Evolutionary conservation across 805 yeast genomes (phyloP).

Genomic region (Lipomyces lipofer): DNA sequence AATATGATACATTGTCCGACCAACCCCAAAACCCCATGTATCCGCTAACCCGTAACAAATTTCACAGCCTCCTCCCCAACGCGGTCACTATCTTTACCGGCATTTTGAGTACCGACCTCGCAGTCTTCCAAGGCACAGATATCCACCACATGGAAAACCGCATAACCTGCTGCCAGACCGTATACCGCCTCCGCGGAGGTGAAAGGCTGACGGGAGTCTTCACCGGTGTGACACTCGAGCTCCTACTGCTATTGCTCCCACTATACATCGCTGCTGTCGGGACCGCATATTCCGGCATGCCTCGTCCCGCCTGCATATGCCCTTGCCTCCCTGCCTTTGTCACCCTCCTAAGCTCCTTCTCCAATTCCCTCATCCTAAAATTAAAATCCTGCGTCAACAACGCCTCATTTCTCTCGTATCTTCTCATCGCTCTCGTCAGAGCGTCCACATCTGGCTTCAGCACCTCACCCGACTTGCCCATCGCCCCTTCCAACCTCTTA

Average conservation of each 20-base stretch:
- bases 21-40: background rate
- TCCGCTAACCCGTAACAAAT: background rate
- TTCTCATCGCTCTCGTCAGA: constrained; percentile 13
- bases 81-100: constrained; percentile 1
- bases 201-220: background rate
- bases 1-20: background rate
- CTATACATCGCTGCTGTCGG: background rate
- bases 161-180: background rate
- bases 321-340: background rate
- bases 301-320: background rate
- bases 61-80: constrained; percentile 3
- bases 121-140: background rate
- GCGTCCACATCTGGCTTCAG: constrained; percentile 4
- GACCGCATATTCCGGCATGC: background rate
- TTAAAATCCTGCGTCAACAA: constrained; percentile 7
- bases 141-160: constrained; percentile 1
- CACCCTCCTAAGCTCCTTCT: constrained; percentile 7
- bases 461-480: background rate
- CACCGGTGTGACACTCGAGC: background rate
- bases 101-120: background rate
- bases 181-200: background rate
- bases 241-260: background rate
- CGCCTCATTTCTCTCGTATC: constrained; percentile 11
- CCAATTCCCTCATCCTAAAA: background rate
- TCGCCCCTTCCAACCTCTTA: background rate